These are phyloP conservation scores for Tricholoma furcatifolium DNA, from an alignment of 768 basidiomycete species.

Conservation along the genomic window DNA sequence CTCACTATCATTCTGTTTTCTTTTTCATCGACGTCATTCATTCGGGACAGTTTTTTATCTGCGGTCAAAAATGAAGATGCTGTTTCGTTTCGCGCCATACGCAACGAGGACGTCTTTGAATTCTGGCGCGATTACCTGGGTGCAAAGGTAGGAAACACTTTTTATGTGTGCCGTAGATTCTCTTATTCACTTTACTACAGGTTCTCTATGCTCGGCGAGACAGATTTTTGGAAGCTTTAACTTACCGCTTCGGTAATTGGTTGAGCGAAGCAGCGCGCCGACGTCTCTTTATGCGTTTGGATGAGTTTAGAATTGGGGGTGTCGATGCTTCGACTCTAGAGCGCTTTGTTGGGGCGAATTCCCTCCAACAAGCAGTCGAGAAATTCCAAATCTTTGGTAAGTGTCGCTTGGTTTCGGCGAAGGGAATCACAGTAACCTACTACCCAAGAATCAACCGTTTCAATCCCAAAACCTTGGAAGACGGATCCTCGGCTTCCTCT, in stretches of 20 bases:
- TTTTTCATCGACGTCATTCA: slow-evolving; percentile 14
- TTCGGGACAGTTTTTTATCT: slow-evolving; percentile 4
- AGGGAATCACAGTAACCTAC: background rate
- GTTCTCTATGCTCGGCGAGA: slow-evolving; percentile 18
- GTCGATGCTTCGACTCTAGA: slow-evolving; percentile 21
- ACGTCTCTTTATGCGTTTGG: slow-evolving; percentile 22
- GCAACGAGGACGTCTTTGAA: slow-evolving; percentile 13
- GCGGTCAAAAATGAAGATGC: background rate
- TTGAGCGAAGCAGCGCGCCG: slow-evolving; percentile 16
- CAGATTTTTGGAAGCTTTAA: slow-evolving; percentile 20
- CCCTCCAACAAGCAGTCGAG: slow-evolving; percentile 20
- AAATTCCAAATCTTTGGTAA: slow-evolving; percentile 15
- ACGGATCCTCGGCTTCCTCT: slow-evolving; percentile 17
- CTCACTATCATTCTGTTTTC: slow-evolving; percentile 16
- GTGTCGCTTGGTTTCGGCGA: background rate
- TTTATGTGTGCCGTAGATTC: background rate
- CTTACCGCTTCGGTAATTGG: slow-evolving; percentile 18
- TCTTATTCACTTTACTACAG: slow-evolving; percentile 5
- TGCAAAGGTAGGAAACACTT: slow-evolving; percentile 16
- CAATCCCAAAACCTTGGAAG: background rate
- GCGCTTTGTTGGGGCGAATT: slow-evolving; percentile 19
- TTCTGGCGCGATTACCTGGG: slow-evolving; percentile 26
- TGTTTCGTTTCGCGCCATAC: background rate
- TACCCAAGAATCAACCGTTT: background rate
- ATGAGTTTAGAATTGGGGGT: slow-evolving; percentile 22